These are phyloP conservation scores for Pharus latifolius DNA, from an alignment of 176 grass and related monocot species.

Conservation along the genomic window DNA sequence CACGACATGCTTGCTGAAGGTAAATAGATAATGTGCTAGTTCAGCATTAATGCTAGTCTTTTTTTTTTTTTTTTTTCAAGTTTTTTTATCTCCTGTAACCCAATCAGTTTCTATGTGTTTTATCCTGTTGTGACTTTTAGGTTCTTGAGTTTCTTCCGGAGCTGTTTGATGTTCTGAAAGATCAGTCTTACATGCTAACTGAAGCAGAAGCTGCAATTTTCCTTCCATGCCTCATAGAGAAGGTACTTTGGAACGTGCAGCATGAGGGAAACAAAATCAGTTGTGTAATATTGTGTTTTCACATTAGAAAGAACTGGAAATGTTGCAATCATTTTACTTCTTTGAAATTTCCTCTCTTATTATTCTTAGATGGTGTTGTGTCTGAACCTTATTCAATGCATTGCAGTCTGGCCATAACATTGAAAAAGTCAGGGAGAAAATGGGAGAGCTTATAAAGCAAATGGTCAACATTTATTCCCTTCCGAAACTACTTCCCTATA, in stretches of 20 bases:
- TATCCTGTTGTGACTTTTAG: conserved; percentile 24
- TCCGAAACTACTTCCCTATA: conserved; percentile 76
- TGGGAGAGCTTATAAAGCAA: conserved; percentile 96
- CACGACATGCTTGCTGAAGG: conserved; percentile 96
- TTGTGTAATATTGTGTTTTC: neutral
- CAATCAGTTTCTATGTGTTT: neutral
- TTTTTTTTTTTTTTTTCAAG: neutral
- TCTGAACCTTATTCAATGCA: neutral
- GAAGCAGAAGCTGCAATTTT: conserved; percentile 97
- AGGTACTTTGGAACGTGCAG: conserved; percentile 29
- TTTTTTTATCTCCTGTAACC: neutral
- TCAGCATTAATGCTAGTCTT: neutral
- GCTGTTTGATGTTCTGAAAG: conserved; percentile 84
- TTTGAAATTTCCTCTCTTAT: neutral
- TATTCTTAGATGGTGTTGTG: neutral
- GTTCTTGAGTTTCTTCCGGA: conserved; percentile 98
- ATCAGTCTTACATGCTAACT: conserved; percentile 76
- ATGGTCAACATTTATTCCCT: conserved; percentile 78
- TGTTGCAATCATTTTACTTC: neutral
- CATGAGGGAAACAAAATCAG: neutral
- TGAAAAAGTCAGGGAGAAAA: conserved; percentile 90
- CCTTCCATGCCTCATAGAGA: conserved; percentile 85
- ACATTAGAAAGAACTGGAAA: neutral
- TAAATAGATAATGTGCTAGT: conserved; percentile 11
- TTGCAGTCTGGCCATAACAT: conserved; percentile 98